These are phyloP conservation scores for Prunus dulcis DNA, from an alignment of 306 rosid genomes.

Conservation along the genomic window DNA sequence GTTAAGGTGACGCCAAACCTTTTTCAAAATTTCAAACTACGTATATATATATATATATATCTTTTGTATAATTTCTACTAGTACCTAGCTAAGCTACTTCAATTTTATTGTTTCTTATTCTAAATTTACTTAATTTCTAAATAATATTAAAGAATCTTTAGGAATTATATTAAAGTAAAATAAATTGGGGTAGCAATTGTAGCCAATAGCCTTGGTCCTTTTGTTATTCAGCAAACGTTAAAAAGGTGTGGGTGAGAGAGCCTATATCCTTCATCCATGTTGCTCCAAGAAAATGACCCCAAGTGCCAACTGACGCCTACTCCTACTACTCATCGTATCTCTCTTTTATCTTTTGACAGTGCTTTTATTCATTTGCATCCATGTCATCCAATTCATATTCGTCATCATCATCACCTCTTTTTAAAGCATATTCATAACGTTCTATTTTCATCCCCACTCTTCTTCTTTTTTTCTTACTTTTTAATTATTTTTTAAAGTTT, in stretches of 20 bases:
- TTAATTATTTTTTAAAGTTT: accelerated
- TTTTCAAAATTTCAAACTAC: not conserved
- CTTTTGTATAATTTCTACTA: not conserved
- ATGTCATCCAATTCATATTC: not conserved
- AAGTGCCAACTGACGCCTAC: not conserved
- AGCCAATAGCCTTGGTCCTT: not conserved
- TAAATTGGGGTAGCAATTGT: not conserved
- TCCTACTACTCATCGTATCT: not conserved
- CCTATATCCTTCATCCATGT: not conserved
- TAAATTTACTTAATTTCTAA: too few relatives aligned
- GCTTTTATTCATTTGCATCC: not conserved
- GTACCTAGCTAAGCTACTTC: not conserved
- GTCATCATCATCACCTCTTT: too few relatives aligned
- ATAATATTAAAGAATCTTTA: too few relatives aligned
- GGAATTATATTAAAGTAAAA: not conserved
- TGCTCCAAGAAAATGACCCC: not conserved
- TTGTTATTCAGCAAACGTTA: not conserved
- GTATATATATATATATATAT: too few relatives aligned
- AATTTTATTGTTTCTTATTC: too few relatives aligned
- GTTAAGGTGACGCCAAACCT: not conserved
- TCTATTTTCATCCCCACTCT: not conserved
- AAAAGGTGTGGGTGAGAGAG: not conserved
- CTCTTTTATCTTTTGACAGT: too few relatives aligned
- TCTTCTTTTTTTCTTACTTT: not conserved
- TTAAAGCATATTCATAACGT: not conserved